These are phyloP conservation scores for Tetrahymena thermophila DNA, from an alignment of 73 alveolate genomes.

Conservation along the genomic window DNA sequence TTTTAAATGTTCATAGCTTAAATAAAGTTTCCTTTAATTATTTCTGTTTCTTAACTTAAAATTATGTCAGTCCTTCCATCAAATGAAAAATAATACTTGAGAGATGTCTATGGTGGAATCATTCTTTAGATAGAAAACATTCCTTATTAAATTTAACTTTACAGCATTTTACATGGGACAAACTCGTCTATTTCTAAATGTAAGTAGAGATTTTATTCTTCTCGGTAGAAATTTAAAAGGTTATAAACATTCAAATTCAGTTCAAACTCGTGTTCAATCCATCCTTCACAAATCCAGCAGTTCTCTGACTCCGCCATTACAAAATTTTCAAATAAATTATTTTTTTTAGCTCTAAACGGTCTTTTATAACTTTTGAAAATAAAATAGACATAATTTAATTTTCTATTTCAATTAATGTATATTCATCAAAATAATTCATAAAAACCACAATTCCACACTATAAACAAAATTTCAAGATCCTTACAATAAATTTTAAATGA, in stretches of 20 bases:
- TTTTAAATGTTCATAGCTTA: neutral
- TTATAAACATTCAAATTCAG: neutral
- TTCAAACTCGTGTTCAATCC: neutral
- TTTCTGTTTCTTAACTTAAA: neutral
- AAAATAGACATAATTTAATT: neutral
- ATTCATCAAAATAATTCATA: neutral
- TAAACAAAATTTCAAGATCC: too few relatives aligned
- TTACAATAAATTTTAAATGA: too few relatives aligned
- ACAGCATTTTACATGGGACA: neutral
- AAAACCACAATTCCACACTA: neutral
- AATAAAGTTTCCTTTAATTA: neutral
- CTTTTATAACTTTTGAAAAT: neutral
- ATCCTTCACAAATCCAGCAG: neutral
- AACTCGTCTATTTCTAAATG: neutral
- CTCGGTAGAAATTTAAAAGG: neutral
- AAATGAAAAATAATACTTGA: neutral
- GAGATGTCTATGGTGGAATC: neutral
- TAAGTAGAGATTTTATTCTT: neutral
- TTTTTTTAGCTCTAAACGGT: neutral
- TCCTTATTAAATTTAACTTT: neutral
- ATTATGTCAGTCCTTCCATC: neutral
- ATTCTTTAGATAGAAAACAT: neutral
- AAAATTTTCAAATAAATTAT: neutral
- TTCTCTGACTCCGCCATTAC: neutral
- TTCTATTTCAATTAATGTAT: neutral